These are phyloP conservation scores for Grosmannia clavigera DNA, from an alignment of 2,329 filamentous ascomycete species.

Conservation along the genomic window DNA sequence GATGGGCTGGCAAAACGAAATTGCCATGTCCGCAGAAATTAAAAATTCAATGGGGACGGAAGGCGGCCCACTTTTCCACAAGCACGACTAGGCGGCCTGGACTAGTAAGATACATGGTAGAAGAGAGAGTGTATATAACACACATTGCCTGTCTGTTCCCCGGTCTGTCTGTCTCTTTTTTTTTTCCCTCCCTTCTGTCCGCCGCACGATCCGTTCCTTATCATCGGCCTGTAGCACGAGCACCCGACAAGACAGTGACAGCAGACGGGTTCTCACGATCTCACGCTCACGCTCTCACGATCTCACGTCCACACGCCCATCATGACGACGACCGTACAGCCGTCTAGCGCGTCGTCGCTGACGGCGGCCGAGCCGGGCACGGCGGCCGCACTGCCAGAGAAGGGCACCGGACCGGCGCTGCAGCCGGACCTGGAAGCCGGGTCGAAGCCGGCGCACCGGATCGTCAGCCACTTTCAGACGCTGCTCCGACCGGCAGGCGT, in stretches of 20 bases:
- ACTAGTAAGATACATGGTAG: too few relatives aligned
- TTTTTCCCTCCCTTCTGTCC: neutral
- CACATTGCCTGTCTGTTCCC: neutral
- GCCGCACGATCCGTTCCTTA: neutral
- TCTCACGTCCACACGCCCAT: too few relatives aligned
- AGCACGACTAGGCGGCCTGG: too few relatives aligned
- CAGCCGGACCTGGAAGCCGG: neutral
- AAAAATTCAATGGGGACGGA: neutral
- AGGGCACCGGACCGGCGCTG: neutral
- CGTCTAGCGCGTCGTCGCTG: neutral
- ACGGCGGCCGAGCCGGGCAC: neutral
- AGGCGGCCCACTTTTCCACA: too few relatives aligned
- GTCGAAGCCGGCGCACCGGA: neutral
- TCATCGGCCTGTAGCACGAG: neutral
- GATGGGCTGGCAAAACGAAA: neutral
- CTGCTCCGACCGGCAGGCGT: slow-evolving; percentile 46
- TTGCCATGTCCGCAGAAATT: neutral
- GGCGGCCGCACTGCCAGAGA: neutral
- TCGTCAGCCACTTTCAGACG: slow-evolving; percentile 32
- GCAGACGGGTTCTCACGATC: too few relatives aligned
- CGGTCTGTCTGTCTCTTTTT: too few relatives aligned
- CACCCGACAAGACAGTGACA: too few relatives aligned
- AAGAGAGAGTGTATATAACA: neutral
- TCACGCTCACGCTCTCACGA: too few relatives aligned
- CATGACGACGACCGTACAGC: neutral